Percentiles rank a stretch among this genome's conserved stretches.
phyloP scores from a whole-genome alignment of 768 basidiomycete genomes.

The Suillus bovinus region DNA sequence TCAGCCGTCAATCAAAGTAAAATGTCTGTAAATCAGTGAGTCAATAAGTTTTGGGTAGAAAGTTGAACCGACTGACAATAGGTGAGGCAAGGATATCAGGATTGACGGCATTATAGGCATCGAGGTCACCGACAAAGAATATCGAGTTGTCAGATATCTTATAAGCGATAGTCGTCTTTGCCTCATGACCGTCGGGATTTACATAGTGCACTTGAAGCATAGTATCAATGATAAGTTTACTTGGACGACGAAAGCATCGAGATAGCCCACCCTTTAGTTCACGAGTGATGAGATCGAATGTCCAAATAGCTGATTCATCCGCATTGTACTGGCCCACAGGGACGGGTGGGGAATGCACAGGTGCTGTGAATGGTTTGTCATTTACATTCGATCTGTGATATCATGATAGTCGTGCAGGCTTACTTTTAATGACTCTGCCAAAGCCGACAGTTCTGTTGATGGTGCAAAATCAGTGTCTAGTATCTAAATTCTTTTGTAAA shows the following conservation, averaged over 20 bases:
- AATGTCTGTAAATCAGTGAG: conserved; percentile 2
- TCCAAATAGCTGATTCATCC: conserved; percentile 51
- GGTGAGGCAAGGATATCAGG: conserved; percentile 11
- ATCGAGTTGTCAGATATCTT: conserved; percentile 40
- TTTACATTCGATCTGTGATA: neutral
- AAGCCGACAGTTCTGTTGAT: conserved; percentile 36
- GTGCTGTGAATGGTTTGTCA: conserved; percentile 27
- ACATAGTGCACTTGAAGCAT: conserved; percentile 43
- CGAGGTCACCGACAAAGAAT: conserved; percentile 46
- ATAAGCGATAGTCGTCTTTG: conserved; percentile 41
- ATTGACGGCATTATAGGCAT: conserved; percentile 36
- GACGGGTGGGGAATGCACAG: conserved; percentile 33
- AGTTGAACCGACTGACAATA: conserved; percentile 33
- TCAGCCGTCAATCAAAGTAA: neutral
- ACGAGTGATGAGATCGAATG: conserved; percentile 36
- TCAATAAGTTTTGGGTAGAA: neutral
- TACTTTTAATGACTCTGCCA: conserved; percentile 40
- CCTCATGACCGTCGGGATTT: conserved; percentile 43
- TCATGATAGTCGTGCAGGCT: conserved; percentile 7
- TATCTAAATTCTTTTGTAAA: too few species aligned
- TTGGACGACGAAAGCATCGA: neutral
- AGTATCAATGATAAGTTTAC: neutral
- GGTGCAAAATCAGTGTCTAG: conserved; percentile 2
- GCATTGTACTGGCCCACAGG: too few species aligned
- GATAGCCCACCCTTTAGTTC: conserved; percentile 40